phyloP scores from a whole-genome alignment of 2,329 filamentous ascomycete genomes.

The Amauroascus niger region DNA sequence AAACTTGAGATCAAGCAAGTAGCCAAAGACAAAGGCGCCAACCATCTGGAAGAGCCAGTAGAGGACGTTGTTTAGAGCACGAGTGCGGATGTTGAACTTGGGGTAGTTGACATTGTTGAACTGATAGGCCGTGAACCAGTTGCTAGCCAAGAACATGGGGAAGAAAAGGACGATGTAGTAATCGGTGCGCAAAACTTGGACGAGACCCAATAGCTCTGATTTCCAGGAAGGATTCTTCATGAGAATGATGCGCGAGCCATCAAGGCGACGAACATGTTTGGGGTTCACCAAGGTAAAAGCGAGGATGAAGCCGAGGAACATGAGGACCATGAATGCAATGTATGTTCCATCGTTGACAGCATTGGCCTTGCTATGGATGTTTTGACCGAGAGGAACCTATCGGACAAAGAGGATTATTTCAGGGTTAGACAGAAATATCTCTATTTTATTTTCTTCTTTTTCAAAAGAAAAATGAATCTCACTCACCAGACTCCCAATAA shows the following conservation, averaged over 20 bases:
- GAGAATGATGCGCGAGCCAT: slow-evolving; percentile 69
- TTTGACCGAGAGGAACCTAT: slow-evolving; percentile 39
- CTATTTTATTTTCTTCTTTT: too few relatives aligned
- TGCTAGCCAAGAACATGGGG: slow-evolving; percentile 71
- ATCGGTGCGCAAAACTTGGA: slow-evolving; percentile 59
- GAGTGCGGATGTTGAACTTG: slow-evolving; percentile 63
- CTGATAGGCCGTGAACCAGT: slow-evolving; percentile 73
- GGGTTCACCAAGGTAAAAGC: slow-evolving; percentile 63
- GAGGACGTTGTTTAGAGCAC: slow-evolving; percentile 66
- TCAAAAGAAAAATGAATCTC: neutral
- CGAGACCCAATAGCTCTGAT: slow-evolving; percentile 66
- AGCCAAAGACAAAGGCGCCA: slow-evolving; percentile 63
- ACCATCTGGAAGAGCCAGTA: slow-evolving; percentile 73
- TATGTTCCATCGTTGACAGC: slow-evolving; percentile 64
- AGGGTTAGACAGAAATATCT: too few relatives aligned
- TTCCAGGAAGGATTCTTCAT: slow-evolving; percentile 88
- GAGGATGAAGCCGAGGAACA: slow-evolving; percentile 59
- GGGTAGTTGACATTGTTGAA: slow-evolving; percentile 63
- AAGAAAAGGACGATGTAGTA: slow-evolving; percentile 66
- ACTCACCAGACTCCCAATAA: slow-evolving; percentile 65
- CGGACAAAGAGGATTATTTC: neutral
- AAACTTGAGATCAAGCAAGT: slow-evolving; percentile 52
- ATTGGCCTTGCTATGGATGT: slow-evolving; percentile 35
- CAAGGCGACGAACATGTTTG: slow-evolving; percentile 59
- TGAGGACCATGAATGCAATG: slow-evolving; percentile 77